Conservation (phyloP, 164 flowering plant genomes). For the Paratinospora sagittata region DNA sequence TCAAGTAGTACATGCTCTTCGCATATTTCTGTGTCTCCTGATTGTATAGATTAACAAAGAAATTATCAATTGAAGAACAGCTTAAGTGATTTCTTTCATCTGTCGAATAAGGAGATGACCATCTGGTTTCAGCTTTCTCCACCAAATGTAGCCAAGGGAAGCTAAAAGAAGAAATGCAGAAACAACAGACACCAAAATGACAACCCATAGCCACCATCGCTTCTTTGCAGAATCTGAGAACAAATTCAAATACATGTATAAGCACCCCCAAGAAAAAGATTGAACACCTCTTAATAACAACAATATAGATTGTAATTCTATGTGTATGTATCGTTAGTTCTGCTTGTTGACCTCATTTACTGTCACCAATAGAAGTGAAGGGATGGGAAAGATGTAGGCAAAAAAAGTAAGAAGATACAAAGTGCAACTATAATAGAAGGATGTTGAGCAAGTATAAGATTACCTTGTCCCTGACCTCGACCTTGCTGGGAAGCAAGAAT, state of each 20-base stretch:
- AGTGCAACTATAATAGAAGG: not conserved
- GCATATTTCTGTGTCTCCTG: not conserved
- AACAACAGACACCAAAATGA: not conserved
- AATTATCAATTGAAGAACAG: not conserved
- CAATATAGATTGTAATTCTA: not conserved
- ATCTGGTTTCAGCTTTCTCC: not conserved
- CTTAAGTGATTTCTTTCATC: not conserved
- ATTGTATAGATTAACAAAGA: not conserved
- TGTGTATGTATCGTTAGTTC: not conserved
- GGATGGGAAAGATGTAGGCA: not conserved
- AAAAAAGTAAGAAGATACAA: not conserved
- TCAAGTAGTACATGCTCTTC: not conserved
- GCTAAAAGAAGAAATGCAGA: not conserved
- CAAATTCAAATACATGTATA: not conserved
- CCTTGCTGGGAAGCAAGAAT: slow-evolving; percentile 1
- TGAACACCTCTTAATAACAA: not conserved
- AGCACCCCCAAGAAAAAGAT: not conserved
- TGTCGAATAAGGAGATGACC: not conserved
- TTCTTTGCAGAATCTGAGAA: not conserved
- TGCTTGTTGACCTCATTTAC: not conserved
- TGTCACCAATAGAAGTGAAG: not conserved
- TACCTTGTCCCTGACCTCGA: not conserved
- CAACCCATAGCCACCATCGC: not conserved
- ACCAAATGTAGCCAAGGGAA: not conserved
- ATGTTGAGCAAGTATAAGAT: not conserved